Evolutionary conservation across 129 eudicot species (phyloP), one percentile per base, ranked within the genome.

Genomic region (Flaveria trinervia): DNA sequence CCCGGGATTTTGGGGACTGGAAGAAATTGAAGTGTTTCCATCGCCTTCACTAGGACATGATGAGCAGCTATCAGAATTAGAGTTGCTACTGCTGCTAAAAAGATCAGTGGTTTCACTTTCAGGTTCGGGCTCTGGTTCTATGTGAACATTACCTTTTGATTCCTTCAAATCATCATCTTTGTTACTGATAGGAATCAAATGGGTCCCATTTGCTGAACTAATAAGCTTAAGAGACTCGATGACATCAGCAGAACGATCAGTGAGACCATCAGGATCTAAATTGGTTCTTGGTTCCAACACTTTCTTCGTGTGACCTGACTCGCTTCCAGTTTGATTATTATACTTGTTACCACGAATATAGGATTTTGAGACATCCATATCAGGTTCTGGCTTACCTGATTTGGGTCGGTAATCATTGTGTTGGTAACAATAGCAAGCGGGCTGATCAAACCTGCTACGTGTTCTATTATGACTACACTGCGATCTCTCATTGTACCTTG

Each of bases 11-110:
- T 52, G 90, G 9, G 81, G 86, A 69, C 77, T 89, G 8, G 91
- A 86, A 20, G 86, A 84, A 17, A 81, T 83, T 22, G 85, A 86
- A 3, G 89, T 78, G 41, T 75, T 84, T 80, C 92, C 92, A 49
- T 92, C 96, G 65, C 92, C 97, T 83, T 92, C 98, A 46, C 92
- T 90, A 49, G 83, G 96, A 82, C 95, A 93, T 54, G 95, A 93
- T 1, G 98, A 90, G 78, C 92, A 88, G 83, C 92, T 86, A 61
- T 90, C 97, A 5, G 97, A 93, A 75, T 78, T 88, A 12, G 92
- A 86, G 23, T 74, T 82, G 87, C 88, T 81, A 61, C 71, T 62
- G 65, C 70, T 73, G 10, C 56, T 65, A 65, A 87, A 89, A 12
- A 79, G 62, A 70, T 84, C 91, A 2, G 83, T 55, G 8, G 82